Base-by-base conservation (phyloP, 345 rosid genomes). In the Sonneratia caseolaris region DNA sequence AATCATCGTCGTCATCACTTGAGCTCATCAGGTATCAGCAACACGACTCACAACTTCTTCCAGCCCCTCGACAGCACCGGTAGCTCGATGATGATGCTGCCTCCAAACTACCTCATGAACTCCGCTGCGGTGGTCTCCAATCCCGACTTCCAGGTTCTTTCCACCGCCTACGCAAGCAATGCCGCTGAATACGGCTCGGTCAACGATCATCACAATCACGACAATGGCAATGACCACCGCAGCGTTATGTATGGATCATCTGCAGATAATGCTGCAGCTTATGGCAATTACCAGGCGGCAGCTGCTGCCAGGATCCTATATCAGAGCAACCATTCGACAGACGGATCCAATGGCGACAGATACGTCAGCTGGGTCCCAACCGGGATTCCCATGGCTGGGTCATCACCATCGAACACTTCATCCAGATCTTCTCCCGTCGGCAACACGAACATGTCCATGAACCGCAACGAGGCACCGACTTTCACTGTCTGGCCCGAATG, bases 1-100 rank as follows among this genome's bases (percentile, higher is more conserved):
- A 18, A 27, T 62, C 66, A 62, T 62, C 66, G 37, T 4, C 66
- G 13, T 18, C 38, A 62, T 35, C 66, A 62, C 66, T 4, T 35
- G 38, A 76, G 65, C 87, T 76, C 43, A 81, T 76, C 66, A 61
- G 68, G 55, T 81, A 83, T 53, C 81, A 80, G 8, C 73, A 72
- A 0, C 87, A 85, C 48, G 16, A 78, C 85, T 45, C 91, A 85
- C 72, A 81, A 83, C 70, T 85, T 87, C 78, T 79, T 87, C 37
- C 88, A 83, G 73, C 81, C 42, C 27, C 47, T 82, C 5, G 16
- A 3, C 66, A 32, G 32, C 64, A 35, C 10, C 64, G 32, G 66
- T 27, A 6, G 27, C 13, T 35, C 66, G 19, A 35, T 62, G 32
- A 4, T 8, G 9, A 35, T 32, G 66, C 14, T 62, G 66, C 38